Evolutionary conservation across 2,329 filamentous ascomycete species (phyloP), one percentile per base, ranked within the genome.

Genomic region (Penicillium brevicompactum): DNA sequence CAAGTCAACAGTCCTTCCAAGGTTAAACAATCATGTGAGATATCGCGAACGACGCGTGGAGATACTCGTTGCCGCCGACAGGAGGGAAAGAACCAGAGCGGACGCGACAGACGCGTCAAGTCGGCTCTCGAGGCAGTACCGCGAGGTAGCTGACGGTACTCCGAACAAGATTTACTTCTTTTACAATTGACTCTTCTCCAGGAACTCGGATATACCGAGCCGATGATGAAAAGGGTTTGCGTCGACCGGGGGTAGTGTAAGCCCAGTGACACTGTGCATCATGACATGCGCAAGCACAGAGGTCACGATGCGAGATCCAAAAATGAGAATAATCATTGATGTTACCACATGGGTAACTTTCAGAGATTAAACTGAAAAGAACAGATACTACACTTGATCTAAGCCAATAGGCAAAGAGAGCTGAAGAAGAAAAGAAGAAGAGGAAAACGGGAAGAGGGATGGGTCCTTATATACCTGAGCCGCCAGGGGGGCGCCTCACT

Each of bases 331-430:
- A 92, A 92, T 90, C 87, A 85, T 80, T n/a, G 81, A 83, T 84
- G 81, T 81, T 80, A 80, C 81, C 85, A 82, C 79, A 89, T 84
- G 37, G 86, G 82, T 80, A 81, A 82, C 83, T 91, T 90, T 88
- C 88, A 92, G 89, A 89, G 87, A 91, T 92, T 92, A 92, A 92
- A 91, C 89, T 92, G 87, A 91, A 89, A 91, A 92, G 89, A 92
- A 92, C 90, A 93, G 92, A 94, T 91, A 91, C 88, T 91, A 91
- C 87, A 91, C 87, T 90, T 91, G 88, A 91, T 91, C 88, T 91
- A 89, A 90, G 85, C 85, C 77, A 76, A 81, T 82, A 79, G 78
- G 79, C 75, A 78, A 77, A 76, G 74, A 78, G 77, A 80, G 77
- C 77, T 79, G 69, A 67, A 76, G 66, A 76, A 74, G 65, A 74